These are phyloP conservation scores for Euphorbia celastroides DNA, from an alignment of 441 rosid genomes.

Conservation along the genomic window DNA sequence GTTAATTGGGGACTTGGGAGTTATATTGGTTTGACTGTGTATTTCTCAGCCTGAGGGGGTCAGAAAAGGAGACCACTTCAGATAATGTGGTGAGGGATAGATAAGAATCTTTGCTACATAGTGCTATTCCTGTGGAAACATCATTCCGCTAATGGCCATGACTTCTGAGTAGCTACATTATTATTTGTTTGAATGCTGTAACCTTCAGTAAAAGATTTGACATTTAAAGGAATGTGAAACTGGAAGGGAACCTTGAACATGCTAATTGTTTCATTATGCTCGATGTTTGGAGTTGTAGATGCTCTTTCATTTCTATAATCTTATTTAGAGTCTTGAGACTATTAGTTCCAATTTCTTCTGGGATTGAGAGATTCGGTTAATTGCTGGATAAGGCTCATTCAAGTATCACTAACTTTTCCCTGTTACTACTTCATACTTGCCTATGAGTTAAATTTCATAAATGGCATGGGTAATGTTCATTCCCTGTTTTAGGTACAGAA, in stretches of 20 bases:
- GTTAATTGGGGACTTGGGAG: not conserved
- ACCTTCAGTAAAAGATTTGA: no score
- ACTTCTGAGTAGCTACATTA: not conserved
- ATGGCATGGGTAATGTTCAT: not conserved
- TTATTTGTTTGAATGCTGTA: not conserved
- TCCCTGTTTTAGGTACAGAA: not conserved
- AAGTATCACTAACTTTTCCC: not conserved
- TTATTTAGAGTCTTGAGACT: not conserved
- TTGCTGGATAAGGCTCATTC: not conserved
- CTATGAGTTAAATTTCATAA: not conserved
- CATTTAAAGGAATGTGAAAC: no score
- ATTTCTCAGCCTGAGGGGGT: not conserved
- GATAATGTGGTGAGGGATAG: not conserved
- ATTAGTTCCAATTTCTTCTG: not conserved
- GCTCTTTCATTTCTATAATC: not conserved
- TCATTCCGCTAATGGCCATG: not conserved
- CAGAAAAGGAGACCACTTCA: not conserved
- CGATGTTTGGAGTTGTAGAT: not conserved
- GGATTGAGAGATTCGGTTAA: not conserved
- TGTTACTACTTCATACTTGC: not conserved
- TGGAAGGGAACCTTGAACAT: not conserved
- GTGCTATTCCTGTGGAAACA: not conserved
- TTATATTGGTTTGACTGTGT: not conserved
- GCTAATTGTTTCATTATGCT: conserved; percentile 1
- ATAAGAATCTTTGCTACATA: conserved; percentile 1